A percentile compares a stretch with the other conserved stretches of the same genome.
Evolutionary conservation across 2,329 filamentous ascomycete species (phyloP).

Genomic region (Pseudogymnoascus destructans): DNA sequence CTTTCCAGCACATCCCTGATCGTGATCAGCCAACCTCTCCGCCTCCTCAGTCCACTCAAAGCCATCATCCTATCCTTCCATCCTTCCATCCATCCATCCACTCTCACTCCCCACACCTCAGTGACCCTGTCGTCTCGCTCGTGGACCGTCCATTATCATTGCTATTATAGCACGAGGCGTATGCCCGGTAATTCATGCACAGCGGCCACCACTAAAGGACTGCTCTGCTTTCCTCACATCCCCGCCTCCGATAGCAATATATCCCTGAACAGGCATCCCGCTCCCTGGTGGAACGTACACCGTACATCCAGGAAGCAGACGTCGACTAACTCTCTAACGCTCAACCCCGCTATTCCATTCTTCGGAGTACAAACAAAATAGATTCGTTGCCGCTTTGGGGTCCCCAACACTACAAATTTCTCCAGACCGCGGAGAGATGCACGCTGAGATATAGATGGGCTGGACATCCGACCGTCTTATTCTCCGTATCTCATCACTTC

Average conservation of each 20-base stretch:
- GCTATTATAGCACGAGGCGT: not conserved
- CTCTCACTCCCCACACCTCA: not conserved
- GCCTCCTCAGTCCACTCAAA: not conserved
- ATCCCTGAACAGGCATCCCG: not conserved
- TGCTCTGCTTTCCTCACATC: not conserved
- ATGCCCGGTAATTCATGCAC: not conserved
- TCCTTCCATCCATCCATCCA: slow-evolving; percentile 1
- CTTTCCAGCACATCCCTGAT: not conserved
- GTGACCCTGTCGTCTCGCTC: slow-evolving; percentile 4
- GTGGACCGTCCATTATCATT: slow-evolving; percentile 1
- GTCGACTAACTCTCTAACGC: slow-evolving; percentile 5
- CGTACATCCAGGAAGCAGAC: not conserved
- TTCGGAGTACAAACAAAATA: slow-evolving; percentile 3
- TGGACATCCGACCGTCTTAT: not conserved
- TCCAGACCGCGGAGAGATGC: slow-evolving; percentile 2
- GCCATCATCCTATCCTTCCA: not conserved
- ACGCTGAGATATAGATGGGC: slow-evolving; percentile 3
- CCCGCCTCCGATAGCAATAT: slow-evolving; percentile 3
- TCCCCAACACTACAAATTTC: not conserved
- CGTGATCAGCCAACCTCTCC: slow-evolving; percentile 1
- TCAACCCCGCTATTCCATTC: slow-evolving; percentile 6
- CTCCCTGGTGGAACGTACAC: not conserved
- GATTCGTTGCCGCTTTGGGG: slow-evolving; percentile 3
- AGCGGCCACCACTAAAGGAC: not conserved
- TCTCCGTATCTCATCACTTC: not conserved